These are phyloP conservation scores for Fusarium oxysporum DNA, from an alignment of 2,329 filamentous ascomycete species.

Conservation along the genomic window DNA sequence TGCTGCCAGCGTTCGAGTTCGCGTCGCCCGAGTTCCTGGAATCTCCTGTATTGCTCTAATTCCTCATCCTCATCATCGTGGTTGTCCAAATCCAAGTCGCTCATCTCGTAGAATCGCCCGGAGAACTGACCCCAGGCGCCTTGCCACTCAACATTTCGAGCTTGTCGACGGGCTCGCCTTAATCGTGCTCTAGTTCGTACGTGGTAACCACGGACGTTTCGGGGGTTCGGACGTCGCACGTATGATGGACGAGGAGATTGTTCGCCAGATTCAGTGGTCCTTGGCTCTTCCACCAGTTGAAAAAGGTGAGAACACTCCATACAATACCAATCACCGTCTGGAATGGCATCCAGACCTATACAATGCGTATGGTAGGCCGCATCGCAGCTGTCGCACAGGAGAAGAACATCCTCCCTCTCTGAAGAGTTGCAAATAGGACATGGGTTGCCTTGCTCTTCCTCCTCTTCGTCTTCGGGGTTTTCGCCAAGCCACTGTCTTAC, in stretches of 20 bases:
- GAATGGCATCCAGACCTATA: slow-evolving; percentile 82
- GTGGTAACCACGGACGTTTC: slow-evolving; percentile 51
- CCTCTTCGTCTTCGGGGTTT: slow-evolving; percentile 72
- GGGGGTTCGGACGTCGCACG: slow-evolving; percentile 48
- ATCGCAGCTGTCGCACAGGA: slow-evolving; percentile 93
- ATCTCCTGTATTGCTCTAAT: slow-evolving; percentile 64
- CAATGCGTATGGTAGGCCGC: slow-evolving; percentile 92
- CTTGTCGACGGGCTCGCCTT: slow-evolving; percentile 67
- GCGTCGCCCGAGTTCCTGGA: slow-evolving; percentile 66
- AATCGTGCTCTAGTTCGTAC: slow-evolving; percentile 69
- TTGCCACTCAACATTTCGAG: slow-evolving; percentile 87
- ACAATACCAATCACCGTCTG: slow-evolving; percentile 88
- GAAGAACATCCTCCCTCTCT: slow-evolving; percentile 84
- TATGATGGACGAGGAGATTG: slow-evolving; percentile 48
- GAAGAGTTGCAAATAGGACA: slow-evolving; percentile 87
- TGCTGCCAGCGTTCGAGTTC: slow-evolving; percentile 83
- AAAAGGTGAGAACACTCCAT: slow-evolving; percentile 77
- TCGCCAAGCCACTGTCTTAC: slow-evolving; percentile 79
- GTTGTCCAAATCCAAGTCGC: slow-evolving; percentile 56
- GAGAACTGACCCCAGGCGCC: slow-evolving; percentile 81
- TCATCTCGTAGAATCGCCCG: slow-evolving; percentile 70
- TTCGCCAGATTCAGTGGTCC: slow-evolving; percentile 50
- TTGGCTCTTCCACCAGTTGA: slow-evolving; percentile 49
- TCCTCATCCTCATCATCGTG: slow-evolving; percentile 77
- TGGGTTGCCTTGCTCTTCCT: slow-evolving; percentile 76